phyloP scores from a whole-genome alignment of 2,329 filamentous ascomycete species.

The Verticillium longisporum region DNA sequence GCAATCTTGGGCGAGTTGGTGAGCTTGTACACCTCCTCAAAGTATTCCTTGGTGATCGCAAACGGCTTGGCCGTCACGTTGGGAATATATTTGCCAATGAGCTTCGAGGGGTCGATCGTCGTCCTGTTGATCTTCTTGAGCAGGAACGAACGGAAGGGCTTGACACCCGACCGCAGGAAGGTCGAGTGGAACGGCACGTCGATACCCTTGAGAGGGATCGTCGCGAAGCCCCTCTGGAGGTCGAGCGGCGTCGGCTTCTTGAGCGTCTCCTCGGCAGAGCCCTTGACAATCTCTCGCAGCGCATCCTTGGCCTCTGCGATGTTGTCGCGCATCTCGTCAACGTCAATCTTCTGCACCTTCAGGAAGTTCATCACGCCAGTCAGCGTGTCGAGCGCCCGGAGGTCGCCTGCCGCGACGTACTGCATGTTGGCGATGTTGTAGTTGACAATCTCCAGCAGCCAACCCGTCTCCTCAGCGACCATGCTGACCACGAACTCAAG shows the following conservation, averaged over 20 bases:
- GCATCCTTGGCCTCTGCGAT: constrained; percentile 89
- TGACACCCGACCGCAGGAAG: constrained; percentile 94
- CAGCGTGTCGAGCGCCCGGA: constrained; percentile 64
- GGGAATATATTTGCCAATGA: constrained; percentile 97
- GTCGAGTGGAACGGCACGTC: constrained; percentile 99
- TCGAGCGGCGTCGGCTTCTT: constrained; percentile 83
- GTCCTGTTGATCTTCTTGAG: constrained; percentile 99
- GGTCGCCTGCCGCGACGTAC: constrained; percentile 65
- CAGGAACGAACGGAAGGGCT: constrained; percentile 96
- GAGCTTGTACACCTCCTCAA: constrained; percentile 94
- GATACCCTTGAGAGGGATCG: constrained; percentile 93
- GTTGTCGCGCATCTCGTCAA: constrained; percentile 83
- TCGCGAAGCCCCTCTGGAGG: constrained; percentile 91
- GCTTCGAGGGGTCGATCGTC: constrained; percentile 91
- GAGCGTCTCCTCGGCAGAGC: constrained; percentile 79
- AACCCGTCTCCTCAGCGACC: constrained; percentile 86
- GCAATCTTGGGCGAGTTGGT: constrained; percentile 79
- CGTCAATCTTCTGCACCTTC: constrained; percentile 95
- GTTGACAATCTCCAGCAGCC: constrained; percentile 98
- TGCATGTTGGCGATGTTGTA: constrained; percentile 77
- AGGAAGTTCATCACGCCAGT: constrained; percentile 87
- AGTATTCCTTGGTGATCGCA: constrained; percentile 95
- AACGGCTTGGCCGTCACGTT: constrained; percentile 97
- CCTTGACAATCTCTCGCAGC: constrained; percentile 83
- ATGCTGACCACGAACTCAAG: constrained; percentile 95